A percentile compares a stretch with the other conserved stretches of the same genome.
These are phyloP conservation scores for Kazachstania africana DNA, from an alignment of 805 yeast species.

Conservation along the genomic window DNA sequence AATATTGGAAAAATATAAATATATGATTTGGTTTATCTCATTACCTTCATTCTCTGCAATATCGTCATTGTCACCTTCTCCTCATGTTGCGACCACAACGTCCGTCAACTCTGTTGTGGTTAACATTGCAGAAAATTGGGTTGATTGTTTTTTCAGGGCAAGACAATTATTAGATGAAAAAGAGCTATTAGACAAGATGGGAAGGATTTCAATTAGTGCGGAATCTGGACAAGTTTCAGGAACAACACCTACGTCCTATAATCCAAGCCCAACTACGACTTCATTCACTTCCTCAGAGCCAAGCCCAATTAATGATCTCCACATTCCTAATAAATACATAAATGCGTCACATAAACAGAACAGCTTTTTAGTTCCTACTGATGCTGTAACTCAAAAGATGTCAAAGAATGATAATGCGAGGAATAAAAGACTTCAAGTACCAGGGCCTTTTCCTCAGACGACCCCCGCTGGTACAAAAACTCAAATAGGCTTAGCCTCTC, in stretches of 20 bases:
- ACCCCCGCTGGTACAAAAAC: background rate
- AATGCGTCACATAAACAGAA: background rate
- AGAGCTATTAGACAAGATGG: slow-evolving; percentile 4
- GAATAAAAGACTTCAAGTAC: background rate
- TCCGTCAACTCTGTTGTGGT: background rate
- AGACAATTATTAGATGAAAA: slow-evolving; percentile 39
- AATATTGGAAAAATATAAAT: slow-evolving; percentile 48
- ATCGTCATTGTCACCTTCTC: slow-evolving; percentile 21
- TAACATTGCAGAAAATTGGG: slow-evolving; percentile 41
- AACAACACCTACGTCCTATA: slow-evolving; percentile 1
- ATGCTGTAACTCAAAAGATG: background rate
- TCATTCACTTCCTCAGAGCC: background rate
- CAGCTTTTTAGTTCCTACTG: background rate
- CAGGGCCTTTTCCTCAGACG: no score
- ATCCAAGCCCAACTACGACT: background rate
- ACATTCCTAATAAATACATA: background rate
- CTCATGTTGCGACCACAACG: no score
- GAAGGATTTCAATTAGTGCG: slow-evolving; percentile 5
- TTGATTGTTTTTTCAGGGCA: slow-evolving; percentile 55
- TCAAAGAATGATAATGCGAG: background rate
- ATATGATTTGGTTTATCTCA: slow-evolving; percentile 47
- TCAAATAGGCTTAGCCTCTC: background rate
- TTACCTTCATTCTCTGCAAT: slow-evolving; percentile 20
- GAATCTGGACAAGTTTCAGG: background rate
- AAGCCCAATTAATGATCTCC: background rate